Conservation (phyloP, 2,329 filamentous ascomycete genomes). For the Exutisphaerella laricina region DNA sequence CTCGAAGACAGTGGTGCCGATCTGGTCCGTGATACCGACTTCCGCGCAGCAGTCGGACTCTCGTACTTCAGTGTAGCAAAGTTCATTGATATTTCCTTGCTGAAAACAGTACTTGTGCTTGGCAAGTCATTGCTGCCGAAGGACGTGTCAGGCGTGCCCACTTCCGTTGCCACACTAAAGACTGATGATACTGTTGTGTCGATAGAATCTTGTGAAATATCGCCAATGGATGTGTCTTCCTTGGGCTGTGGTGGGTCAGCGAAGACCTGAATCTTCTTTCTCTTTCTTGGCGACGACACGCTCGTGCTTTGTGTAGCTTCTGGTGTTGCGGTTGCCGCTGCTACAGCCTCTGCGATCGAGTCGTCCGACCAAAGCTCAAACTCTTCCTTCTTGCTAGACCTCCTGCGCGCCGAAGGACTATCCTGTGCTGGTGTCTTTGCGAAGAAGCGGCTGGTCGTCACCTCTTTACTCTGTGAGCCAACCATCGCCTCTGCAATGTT, state of each 20-base stretch:
- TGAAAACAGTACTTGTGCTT: conserved; percentile 19
- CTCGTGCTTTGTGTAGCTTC: conserved; percentile 16
- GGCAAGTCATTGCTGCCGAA: conserved; percentile 17
- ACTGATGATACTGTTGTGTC: conserved; percentile 10
- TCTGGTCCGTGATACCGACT: conserved; percentile 11
- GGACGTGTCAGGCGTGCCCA: conserved; percentile 24
- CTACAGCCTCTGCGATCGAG: conserved; percentile 41
- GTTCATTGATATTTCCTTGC: conserved; percentile 21
- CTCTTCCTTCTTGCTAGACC: conserved; percentile 34
- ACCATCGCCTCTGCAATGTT: conserved; percentile 28
- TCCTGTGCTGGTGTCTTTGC: conserved; percentile 31
- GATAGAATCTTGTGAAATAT: conserved; percentile 10
- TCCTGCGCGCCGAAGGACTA: conserved; percentile 38
- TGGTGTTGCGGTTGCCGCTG: conserved; percentile 26
- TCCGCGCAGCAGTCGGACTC: conserved; percentile 9
- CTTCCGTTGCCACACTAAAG: conserved; percentile 9
- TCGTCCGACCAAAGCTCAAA: conserved; percentile 47
- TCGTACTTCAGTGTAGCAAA: conserved; percentile 20
- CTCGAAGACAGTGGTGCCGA: conserved; percentile 11
- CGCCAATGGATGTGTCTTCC: conserved; percentile 6
- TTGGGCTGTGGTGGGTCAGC: conserved; percentile 15
- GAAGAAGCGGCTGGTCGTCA: conserved; percentile 45
- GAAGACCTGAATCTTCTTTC: conserved; percentile 29
- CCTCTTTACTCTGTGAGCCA: conserved; percentile 20
- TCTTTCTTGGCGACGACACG: conserved; percentile 22